Evolutionary conservation across 2,329 filamentous ascomycete genomes (phyloP), one percentile per base, ranked within the genome.

Genomic region (Didymella arachidicola): DNA sequence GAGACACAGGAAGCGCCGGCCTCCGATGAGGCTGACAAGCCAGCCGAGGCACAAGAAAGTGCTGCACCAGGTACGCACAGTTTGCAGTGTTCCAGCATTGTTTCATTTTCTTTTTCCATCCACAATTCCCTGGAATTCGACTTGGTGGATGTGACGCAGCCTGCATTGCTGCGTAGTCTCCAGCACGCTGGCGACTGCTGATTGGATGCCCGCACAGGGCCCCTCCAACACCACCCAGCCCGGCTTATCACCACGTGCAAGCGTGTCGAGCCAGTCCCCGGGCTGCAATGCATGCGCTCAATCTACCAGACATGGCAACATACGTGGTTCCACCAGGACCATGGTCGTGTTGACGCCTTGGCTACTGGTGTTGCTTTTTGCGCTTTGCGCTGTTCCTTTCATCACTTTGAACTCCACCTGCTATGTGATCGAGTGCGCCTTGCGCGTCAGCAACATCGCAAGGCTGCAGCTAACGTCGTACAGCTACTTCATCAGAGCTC

Each of bases 191-290:
- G 38, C 47, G 30, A 41, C 34, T 27, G 50, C 45, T 54, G 18
- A 55, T 60, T 60, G 51, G 57, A 12, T 39, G 49, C 53, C 26
- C 45, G 42, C 55, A 47, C 32, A 39, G 39, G 42, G 42, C 47
- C 45, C 44, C 56, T 39, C 56, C 58, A 61, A 52, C 59, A 54
- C 54, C 60, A 67, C 53, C 61, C 61, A 59, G 62, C 67, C 55
- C 61, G 50, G 56, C 63, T 69, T 68, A 63, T 71, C 65, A 62
- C 67, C 69, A 72, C 69, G 71, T 73, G 69, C 41, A 48, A 54
- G 42, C 46, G 58, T 55, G 52, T 61, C 60, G 59, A 62, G 60
- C 46, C 64, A 54, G 56, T 56, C 51, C 60, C 66, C 59, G 63
- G 65, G 67, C 68, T 66, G 63, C 66, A 56, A 72, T 64, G 66